Percentiles rank a stretch among this genome's conserved stretches.
Conservation (phyloP, 371 early-diverging fungal species). For the Saksenaea vasiformis region DNA sequence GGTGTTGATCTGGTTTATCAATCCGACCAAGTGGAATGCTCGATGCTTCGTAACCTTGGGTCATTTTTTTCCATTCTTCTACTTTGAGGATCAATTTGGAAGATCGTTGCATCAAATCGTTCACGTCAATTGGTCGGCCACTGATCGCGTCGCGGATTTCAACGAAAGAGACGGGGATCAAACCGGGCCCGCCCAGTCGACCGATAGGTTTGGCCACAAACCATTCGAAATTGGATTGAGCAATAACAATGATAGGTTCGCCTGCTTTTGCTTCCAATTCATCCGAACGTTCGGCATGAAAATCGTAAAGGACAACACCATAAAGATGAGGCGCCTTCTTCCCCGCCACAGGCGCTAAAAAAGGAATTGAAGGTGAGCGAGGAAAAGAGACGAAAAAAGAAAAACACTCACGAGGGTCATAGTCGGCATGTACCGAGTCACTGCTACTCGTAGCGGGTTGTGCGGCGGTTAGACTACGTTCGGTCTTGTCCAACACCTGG, state of each 20-base stretch:
- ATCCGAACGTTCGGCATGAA: slow-evolving; percentile 70
- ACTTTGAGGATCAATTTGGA: slow-evolving; percentile 62
- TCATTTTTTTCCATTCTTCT: slow-evolving; percentile 72
- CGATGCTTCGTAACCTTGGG: slow-evolving; percentile 55
- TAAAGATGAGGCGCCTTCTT: slow-evolving; percentile 43
- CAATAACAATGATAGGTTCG: slow-evolving; percentile 74
- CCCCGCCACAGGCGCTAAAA: not conserved
- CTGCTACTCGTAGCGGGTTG: slow-evolving; percentile 1
- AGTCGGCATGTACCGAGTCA: not conserved
- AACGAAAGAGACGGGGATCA: slow-evolving; percentile 76
- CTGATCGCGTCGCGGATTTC: slow-evolving; percentile 64
- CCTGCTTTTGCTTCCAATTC: slow-evolving; percentile 70
- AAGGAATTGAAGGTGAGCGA: not conserved
- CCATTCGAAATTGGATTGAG: slow-evolving; percentile 78
- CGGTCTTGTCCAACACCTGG: slow-evolving; percentile 64
- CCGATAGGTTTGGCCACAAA: slow-evolving; percentile 73
- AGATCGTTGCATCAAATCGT: slow-evolving; percentile 45
- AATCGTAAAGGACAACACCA: slow-evolving; percentile 73
- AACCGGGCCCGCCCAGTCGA: slow-evolving; percentile 65
- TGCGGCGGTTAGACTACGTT: slow-evolving; percentile 13
- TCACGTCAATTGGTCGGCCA: slow-evolving; percentile 50
- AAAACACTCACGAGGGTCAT: not conserved
- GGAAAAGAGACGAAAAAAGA: not conserved
- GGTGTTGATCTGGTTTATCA: slow-evolving; percentile 25
- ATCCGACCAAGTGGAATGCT: slow-evolving; percentile 53